Evolutionary conservation across 208 protist genomes (phyloP), one percentile per base, ranked within the genome.

Genomic region (Leishmania tropica): DNA sequence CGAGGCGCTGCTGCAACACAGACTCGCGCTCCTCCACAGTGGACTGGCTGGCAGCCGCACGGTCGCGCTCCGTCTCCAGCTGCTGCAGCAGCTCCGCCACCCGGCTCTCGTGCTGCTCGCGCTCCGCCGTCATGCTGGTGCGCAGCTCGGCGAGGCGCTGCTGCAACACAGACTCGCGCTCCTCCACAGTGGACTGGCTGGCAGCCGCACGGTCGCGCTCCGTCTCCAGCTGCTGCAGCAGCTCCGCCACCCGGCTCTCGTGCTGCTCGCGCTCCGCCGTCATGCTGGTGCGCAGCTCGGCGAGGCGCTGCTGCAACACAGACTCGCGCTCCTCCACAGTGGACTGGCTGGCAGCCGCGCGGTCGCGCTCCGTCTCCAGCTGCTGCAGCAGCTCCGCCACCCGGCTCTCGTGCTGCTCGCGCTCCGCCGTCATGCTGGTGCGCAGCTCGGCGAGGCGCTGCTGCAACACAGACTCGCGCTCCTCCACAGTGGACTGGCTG

Each of bases 381-480:
- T 21, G 21, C 54, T 60, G 21, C 54, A 4, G 54, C 54, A 60
- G 54, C 54, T 28, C 19, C 54, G 54, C 54, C 54, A 60, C 54
- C 17, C 11, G 54, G 7, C 21, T 28, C 5, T 19, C 54, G 54
- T 60, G 54, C 54, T 60, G 54, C 54, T 60, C 54, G 54, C 54
- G 54, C 21, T n/a, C 21, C 7, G 54, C 54, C n/a, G 54, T 28
- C 54, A 60, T 60, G 19, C 54, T 60, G 5, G 54, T n/a, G 21
- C 54, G 21, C 54, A 60, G 54, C 54, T 60, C 54, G 54, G 54
- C 54, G 6, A 60, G 54, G 21, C 21, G 79, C 71, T 82, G 42
- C 71, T 82, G 71, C 56, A 58, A 60, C 51, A 70, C 84, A 0
- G 51, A 47, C 51, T 81, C 73, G 17, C 68, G 78, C 78, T 87